A percentile compares a stretch with the other conserved stretches of the same genome.
Evolutionary conservation across 176 grass and related monocot genomes (phyloP).

Genomic region (Oryza officinalis): DNA sequence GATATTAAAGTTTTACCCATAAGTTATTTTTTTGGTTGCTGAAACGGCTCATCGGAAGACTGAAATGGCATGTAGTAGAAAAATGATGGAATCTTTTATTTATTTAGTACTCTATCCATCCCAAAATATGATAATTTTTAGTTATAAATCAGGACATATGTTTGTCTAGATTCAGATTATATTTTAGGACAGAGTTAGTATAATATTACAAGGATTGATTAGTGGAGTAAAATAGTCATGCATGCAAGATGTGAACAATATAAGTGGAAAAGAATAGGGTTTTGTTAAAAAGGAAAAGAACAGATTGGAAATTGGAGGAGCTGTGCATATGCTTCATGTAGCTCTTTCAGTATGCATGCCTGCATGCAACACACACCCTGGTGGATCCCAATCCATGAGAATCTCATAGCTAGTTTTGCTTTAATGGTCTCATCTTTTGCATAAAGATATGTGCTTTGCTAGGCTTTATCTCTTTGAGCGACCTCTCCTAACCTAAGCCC

Average conservation of each 20-base stretch:
- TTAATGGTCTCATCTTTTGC: conserved; percentile 55
- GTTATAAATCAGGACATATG: too few species aligned
- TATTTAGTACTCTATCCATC: not conserved
- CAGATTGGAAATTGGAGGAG: not conserved
- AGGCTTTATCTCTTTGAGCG: conserved; percentile 55
- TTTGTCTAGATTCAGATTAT: too few species aligned
- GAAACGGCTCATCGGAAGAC: too few species aligned
- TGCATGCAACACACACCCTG: conserved; percentile 36
- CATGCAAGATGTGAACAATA: not conserved
- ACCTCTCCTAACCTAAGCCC: conserved; percentile 29
- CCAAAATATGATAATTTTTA: too few species aligned
- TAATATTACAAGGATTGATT: not conserved
- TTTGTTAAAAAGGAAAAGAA: not conserved
- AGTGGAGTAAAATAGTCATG: not conserved
- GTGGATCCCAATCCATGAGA: conserved; percentile 59
- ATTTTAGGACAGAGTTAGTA: too few species aligned
- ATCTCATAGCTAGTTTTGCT: conserved; percentile 58
- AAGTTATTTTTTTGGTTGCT: too few species aligned
- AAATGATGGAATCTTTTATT: not conserved
- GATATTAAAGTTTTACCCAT: too few species aligned
- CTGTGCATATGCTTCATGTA: conserved; percentile 12
- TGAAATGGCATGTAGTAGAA: too few species aligned
- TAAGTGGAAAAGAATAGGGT: not conserved
- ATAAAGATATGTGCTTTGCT: conserved; percentile 53
- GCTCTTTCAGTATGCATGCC: conserved; percentile 29